Base-by-base conservation (phyloP, 495 filamentous ascomycete genomes). In the Xylaria curta region DNA sequence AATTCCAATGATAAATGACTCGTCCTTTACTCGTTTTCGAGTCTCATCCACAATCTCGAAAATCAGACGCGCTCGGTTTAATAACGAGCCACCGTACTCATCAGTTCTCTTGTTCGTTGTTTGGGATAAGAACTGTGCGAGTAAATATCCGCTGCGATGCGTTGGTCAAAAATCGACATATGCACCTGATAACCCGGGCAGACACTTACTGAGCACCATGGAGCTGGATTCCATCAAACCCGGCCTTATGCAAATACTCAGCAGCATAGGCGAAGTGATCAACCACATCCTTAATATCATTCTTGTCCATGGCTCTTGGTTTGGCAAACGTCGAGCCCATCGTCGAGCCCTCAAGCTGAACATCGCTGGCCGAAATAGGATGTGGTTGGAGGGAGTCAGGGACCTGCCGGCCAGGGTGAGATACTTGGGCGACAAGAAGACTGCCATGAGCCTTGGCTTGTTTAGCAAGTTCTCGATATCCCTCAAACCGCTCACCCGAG, bases 341-440 rank as follows among this genome's bases (percentile, higher is more conserved):
- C 26, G 70, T 60, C 6, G 19, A 19, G 28, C 78, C 80, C 60
- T 83, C 80, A 0, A 90, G 79, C 70, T 89, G 86, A 5, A 92
- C 82, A 73, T 88, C 89, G 69, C 84, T 87, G 2, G 90, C 87
- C 19, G 85, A 87, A 58, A 91, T 78, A 0, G 90, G 87, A 71
- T 91, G 73, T 42, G 78, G 76, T 67, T 91, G 86, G 58, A 90
- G 80, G 8, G 56, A 76, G 17, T 81, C 76, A 5, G 76, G 49
- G 7, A 81, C 82, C 77, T 91, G 89, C 13, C 90, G 88, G n/a
- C 90, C 90, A 0, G 89, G 89, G 75, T 91, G 90, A 68, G 81
- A 85, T 66, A 91, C 76, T 73, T 92, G 90, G 13, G 79, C 85
- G 44, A 91, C 76, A 24, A 89, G 80, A 53, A 92, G 81, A 69